A percentile compares a stretch with the other conserved stretches of the same genome.
phyloP scores from a whole-genome alignment of 768 basidiomycete genomes.

The Mycena olivaceomarginata region DNA sequence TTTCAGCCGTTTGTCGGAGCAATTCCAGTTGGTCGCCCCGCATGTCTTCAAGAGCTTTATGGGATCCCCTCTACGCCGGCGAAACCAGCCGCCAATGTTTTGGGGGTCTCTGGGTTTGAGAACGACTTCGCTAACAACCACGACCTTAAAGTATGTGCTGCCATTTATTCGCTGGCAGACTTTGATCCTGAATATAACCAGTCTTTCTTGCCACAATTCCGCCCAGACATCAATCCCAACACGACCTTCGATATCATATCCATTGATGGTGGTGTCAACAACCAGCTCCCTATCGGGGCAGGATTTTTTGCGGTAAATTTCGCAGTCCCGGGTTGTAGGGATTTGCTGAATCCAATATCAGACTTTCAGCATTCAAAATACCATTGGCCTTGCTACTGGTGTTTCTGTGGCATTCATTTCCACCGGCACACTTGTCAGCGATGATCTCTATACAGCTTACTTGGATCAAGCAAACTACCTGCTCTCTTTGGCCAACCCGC shows the following conservation, averaged over 20 bases:
- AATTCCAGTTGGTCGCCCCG: neutral
- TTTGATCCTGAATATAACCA: neutral
- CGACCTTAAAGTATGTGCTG: neutral
- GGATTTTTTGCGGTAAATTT: neutral
- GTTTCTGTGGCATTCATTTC: neutral
- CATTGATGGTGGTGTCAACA: neutral
- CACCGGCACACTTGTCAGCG: neutral
- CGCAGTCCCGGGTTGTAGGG: too few species aligned
- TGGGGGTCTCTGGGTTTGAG: slow-evolving; percentile 8
- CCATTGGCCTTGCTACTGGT: neutral
- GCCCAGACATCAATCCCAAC: too few species aligned
- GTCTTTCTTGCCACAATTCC: neutral
- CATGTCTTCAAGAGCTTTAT: neutral
- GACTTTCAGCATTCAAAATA: neutral
- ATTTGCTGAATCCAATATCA: too few species aligned
- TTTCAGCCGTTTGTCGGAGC: neutral
- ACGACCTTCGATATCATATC: neutral
- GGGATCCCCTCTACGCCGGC: neutral
- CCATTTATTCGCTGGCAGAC: too few species aligned
- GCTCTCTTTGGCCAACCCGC: neutral
- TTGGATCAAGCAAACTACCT: neutral
- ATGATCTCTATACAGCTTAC: neutral
- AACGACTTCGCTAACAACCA: slow-evolving; percentile 13
- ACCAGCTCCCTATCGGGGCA: too few species aligned
- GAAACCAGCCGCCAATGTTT: neutral